Percentiles rank a stretch among this genome's conserved stretches.
These are phyloP conservation scores for Phytopythium cucurbitacearum DNA, from an alignment of 352 stramenopile species.

Conservation along the genomic window DNA sequence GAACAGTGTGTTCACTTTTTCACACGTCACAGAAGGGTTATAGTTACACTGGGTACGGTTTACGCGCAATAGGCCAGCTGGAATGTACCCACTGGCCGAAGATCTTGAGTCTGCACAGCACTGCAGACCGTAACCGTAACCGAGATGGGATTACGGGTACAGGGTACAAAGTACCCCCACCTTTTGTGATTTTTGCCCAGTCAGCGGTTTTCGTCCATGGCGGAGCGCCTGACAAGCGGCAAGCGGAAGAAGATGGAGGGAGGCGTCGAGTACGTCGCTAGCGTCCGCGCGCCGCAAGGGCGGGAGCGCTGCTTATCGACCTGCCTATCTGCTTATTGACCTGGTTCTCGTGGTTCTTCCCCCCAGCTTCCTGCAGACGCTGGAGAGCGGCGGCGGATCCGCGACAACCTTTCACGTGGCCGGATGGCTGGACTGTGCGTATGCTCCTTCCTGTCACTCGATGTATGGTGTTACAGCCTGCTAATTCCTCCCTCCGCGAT, in stretches of 20 bases:
- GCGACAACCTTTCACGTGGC: slow-evolving; percentile 59
- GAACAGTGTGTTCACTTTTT: too few species aligned
- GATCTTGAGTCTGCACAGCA: too few species aligned
- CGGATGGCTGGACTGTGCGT: slow-evolving; percentile 63
- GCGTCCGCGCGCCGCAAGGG: neutral
- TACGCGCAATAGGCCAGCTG: too few species aligned
- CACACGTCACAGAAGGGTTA: too few species aligned
- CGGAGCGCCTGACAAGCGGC: neutral
- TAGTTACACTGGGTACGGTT: too few species aligned
- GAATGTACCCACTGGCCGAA: too few species aligned
- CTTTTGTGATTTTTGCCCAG: too few species aligned
- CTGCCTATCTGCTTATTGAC: neutral
- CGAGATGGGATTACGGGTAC: too few species aligned
- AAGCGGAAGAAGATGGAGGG: slow-evolving; percentile 38
- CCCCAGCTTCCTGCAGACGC: slow-evolving; percentile 37
- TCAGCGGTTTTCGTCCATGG: too few species aligned
- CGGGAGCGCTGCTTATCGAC: neutral
- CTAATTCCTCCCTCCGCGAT: neutral
- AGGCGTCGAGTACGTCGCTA: slow-evolving; percentile 44
- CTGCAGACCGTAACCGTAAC: too few species aligned
- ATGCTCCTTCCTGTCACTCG: neutral
- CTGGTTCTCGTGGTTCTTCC: neutral
- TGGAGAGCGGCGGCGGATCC: slow-evolving; percentile 15
- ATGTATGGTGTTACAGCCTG: too few species aligned
- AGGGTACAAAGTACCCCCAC: too few species aligned